Evolutionary conservation across 805 yeast genomes (phyloP), one percentile per base, ranked within the genome.

Genomic region (Saccharomycopsis malanga): DNA sequence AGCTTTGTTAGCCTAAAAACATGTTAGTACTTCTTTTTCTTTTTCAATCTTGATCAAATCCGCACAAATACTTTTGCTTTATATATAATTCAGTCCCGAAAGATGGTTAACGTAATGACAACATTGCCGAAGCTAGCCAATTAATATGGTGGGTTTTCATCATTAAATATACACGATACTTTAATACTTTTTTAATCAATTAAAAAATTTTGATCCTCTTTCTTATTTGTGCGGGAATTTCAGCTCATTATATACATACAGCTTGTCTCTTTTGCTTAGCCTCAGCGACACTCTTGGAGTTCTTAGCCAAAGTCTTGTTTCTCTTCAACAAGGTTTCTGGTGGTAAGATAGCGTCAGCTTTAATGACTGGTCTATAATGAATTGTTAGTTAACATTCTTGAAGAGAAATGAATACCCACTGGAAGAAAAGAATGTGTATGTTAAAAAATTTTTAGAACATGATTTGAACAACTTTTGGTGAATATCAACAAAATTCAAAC

Each of bases 241-340:
- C 15, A 14, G 12, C 23, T 17, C 35, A n/a, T 21, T 34, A 39
- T 9, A 34, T 69, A 84, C 95, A 71, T 83, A 85, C 95, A 65
- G 79, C 80, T 72, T 79, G 76, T 71, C 87, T 77, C 58, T 81
- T 83, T 66, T 71, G 75, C 74, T 79, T 82, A 67, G 79, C 89
- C 65, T 87, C 88, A 68, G 86, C 81, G 64, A 83, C 77, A 70
- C 80, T 77, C 67, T 80, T 85, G 60, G 81, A 76, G 63, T 79
- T 72, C 79, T 83, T 83, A 66, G 81, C 80, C 68, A 79, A 76
- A 70, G 83, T 79, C 77, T 83, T 78, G 63, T 82, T 69, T 77
- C 83, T 81, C 81, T 85, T 85, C 71, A 81, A 72, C 69, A 81
- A 83, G 68, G 93, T 72, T 80, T 85, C 95, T 79, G 95, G 95